Conservation (phyloP, 2,329 filamentous ascomycete species). For the Fusarium sp. region DNA sequence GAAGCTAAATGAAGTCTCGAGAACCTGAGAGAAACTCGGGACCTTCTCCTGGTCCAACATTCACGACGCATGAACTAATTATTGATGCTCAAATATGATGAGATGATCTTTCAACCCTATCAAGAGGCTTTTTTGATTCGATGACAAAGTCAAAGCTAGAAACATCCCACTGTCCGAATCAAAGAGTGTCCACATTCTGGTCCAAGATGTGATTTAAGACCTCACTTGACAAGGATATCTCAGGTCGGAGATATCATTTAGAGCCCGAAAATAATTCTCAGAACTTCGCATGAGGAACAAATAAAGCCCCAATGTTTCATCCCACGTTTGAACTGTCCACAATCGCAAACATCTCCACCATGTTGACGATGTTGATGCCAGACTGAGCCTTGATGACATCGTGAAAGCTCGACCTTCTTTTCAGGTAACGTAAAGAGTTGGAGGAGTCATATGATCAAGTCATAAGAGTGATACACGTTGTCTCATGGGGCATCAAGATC, state of each 20-base stretch:
- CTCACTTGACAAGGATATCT: neutral
- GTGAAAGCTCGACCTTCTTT: neutral
- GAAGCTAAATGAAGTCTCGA: neutral
- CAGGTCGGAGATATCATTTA: neutral
- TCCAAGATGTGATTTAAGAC: neutral
- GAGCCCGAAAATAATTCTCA: neutral
- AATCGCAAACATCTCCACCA: neutral
- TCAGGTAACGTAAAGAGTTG: neutral
- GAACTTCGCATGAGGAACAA: fast-evolving
- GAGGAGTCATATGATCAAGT: neutral
- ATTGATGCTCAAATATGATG: neutral
- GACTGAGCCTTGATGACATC: neutral
- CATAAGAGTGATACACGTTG: neutral
- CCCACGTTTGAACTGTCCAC: neutral
- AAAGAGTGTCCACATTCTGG: neutral
- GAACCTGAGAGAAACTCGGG: neutral
- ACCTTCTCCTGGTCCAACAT: neutral
- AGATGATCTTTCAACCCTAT: neutral
- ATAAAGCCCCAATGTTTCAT: neutral
- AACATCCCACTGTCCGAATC: neutral
- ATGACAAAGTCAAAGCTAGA: neutral
- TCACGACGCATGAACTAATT: no score
- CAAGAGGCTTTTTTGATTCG: neutral
- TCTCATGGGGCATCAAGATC: neutral
- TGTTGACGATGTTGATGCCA: neutral